Evolutionary conservation across 257 asterid species (phyloP).

Genomic region (Salvia rosmarinus): DNA sequence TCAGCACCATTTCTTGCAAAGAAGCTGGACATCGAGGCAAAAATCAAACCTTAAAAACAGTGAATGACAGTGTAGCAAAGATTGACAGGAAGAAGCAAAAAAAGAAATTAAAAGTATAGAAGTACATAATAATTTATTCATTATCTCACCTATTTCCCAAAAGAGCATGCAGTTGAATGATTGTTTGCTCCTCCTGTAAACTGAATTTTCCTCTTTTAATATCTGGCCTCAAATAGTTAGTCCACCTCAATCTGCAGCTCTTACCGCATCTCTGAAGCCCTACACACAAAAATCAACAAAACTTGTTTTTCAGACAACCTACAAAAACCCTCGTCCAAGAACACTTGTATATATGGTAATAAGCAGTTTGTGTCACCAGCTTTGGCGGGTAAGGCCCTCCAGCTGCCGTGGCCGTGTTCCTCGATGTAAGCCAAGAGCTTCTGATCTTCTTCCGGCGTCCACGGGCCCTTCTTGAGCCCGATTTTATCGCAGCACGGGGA

Average conservation of each 20-base stretch:
- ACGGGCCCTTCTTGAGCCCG: constrained; percentile 90
- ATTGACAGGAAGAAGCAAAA: neutral
- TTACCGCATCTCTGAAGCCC: constrained; percentile 92
- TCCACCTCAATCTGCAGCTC: constrained; percentile 92
- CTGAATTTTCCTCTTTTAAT: constrained; percentile 91
- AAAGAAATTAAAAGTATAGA: neutral
- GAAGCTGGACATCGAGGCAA: neutral
- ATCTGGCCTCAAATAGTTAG: constrained; percentile 86
- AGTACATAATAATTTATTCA: neutral
- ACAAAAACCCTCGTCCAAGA: neutral
- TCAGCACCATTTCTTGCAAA: neutral
- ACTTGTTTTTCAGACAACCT: neutral
- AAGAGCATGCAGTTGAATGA: constrained; percentile 96
- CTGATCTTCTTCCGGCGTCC: constrained; percentile 96
- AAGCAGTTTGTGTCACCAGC: constrained; percentile 50
- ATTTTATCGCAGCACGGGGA: constrained; percentile 90
- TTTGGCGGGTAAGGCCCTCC: constrained; percentile 90
- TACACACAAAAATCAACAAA: constrained; percentile 15
- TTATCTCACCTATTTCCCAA: constrained; percentile 72
- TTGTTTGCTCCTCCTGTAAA: constrained; percentile 89
- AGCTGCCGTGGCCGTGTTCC: constrained; percentile 93
- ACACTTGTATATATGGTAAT: neutral
- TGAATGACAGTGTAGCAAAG: neutral
- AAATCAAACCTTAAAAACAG: constrained; percentile 1
- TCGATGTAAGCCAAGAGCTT: constrained; percentile 82